phyloP scores from a whole-genome alignment of 106 monocot species.

The Cymbidium sinense region DNA sequence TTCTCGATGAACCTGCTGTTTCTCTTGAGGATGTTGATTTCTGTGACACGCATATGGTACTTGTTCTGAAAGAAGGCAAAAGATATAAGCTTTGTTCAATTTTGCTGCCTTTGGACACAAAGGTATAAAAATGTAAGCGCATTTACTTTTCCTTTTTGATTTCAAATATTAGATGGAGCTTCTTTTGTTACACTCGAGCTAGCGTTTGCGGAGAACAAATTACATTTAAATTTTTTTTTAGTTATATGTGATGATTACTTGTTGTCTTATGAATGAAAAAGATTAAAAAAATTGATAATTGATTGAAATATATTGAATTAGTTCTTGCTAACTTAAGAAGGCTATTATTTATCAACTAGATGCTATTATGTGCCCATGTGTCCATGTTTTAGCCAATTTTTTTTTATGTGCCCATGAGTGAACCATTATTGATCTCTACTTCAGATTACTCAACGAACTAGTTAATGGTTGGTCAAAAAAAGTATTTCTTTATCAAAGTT shows the following conservation, averaged over 20 bases:
- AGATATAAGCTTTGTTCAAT: slow-evolving; percentile 66
- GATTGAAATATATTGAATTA: neutral
- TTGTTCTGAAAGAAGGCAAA: slow-evolving; percentile 63
- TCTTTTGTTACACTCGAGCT: neutral
- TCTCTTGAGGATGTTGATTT: slow-evolving; percentile 81
- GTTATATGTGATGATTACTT: neutral
- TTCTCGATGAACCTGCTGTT: slow-evolving; percentile 59
- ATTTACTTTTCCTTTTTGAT: neutral
- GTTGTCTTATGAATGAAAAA: neutral
- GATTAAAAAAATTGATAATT: neutral
- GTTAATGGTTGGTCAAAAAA: neutral
- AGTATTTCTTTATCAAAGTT: neutral
- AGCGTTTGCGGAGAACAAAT: neutral
- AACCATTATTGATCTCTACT: neutral
- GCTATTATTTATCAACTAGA: neutral
- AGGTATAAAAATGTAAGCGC: slow-evolving; percentile 23
- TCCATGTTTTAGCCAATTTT: neutral
- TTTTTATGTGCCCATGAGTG: neutral
- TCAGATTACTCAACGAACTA: neutral
- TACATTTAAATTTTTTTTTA: neutral
- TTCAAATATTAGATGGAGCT: neutral
- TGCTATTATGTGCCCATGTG: neutral
- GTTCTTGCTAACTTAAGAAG: neutral
- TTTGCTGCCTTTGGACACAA: slow-evolving; percentile 37
- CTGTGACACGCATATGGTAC: slow-evolving; percentile 86